Percentiles rank a stretch among this genome's conserved stretches.
Conservation (phyloP, 2,329 filamentous ascomycete genomes). For the Aureobasidium zeae region DNA sequence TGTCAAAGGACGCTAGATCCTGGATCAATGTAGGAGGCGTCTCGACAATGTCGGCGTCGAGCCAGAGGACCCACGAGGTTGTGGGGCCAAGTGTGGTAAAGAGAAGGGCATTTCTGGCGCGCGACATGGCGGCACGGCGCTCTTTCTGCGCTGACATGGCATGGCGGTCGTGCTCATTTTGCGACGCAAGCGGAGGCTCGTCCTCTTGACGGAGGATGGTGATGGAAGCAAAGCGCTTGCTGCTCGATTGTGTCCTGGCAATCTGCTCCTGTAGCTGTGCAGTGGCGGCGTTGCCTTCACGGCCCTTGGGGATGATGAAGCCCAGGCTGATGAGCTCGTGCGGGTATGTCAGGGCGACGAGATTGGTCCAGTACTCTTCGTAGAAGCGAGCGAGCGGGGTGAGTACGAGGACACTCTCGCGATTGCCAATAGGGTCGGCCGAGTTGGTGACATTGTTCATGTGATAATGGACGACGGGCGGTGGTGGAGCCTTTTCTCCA, state of each 20-base stretch:
- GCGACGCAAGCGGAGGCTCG: conserved; percentile 67
- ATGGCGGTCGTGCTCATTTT: conserved; percentile 81
- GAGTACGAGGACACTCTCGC: conserved; percentile 80
- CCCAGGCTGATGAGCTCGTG: conserved; percentile 91
- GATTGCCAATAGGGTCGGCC: conserved; percentile 62
- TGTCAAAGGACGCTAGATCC: conserved; percentile 78
- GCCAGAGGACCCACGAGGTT: conserved; percentile 94
- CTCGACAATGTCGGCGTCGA: conserved; percentile 87
- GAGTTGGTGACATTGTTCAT: conserved; percentile 92
- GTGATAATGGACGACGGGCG: conserved; percentile 85
- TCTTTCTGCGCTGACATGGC: conserved; percentile 84
- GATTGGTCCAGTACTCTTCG: conserved; percentile 89
- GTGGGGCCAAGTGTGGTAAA: conserved; percentile 88
- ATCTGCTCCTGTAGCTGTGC: conserved; percentile 75
- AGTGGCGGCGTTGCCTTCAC: conserved; percentile 82
- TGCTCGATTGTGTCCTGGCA: conserved; percentile 73
- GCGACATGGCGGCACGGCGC: conserved; percentile 80
- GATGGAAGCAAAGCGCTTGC: conserved; percentile 80
- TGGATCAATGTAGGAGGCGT: conserved; percentile 78
- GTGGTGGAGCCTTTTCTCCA: conserved; percentile 52
- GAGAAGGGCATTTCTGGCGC: conserved; percentile 84
- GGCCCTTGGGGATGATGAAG: conserved; percentile 91
- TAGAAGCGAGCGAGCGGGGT: conserved; percentile 93
- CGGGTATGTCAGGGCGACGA: conserved; percentile 74
- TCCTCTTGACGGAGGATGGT: conserved; percentile 95